Conservation (phyloP, 805 yeast genomes). For the Babjeviella inositovora region DNA sequence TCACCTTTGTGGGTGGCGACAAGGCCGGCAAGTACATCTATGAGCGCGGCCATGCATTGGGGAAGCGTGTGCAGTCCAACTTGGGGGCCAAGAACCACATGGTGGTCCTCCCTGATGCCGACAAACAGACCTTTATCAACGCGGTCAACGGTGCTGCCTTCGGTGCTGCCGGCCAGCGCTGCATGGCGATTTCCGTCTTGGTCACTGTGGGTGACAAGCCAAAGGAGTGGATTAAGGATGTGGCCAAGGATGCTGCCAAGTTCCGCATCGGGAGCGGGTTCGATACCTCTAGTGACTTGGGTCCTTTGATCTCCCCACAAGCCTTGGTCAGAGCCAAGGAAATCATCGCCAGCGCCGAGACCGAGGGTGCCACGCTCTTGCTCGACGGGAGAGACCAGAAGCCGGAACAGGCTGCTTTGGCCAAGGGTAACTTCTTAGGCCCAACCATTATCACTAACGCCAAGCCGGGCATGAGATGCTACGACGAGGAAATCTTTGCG, state of each 20-base stretch:
- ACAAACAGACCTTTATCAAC: slow-evolving; percentile 43
- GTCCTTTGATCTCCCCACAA: slow-evolving; percentile 56
- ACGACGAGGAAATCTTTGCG: slow-evolving; percentile 66
- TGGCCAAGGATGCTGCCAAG: slow-evolving; percentile 36
- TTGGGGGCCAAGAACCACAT: slow-evolving; percentile 73
- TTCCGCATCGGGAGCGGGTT: slow-evolving; percentile 56
- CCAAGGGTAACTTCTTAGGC: slow-evolving; percentile 53
- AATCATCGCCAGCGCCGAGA: slow-evolving; percentile 37
- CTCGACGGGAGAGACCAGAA: slow-evolving; percentile 46
- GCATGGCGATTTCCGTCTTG: slow-evolving; percentile 64
- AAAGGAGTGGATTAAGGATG: slow-evolving; percentile 44
- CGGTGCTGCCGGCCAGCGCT: slow-evolving; percentile 78
- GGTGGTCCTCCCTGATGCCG: slow-evolving; percentile 59
- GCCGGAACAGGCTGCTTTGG: slow-evolving; percentile 19
- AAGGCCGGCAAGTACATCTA: slow-evolving; percentile 65
- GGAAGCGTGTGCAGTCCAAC: slow-evolving; percentile 66
- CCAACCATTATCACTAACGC: slow-evolving; percentile 51
- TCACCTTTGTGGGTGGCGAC: slow-evolving; percentile 70
- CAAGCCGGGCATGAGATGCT: slow-evolving; percentile 55
- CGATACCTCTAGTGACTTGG: slow-evolving; percentile 43
- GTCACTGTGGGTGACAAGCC: slow-evolving; percentile 53
- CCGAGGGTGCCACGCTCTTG: slow-evolving; percentile 43
- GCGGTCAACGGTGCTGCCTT: slow-evolving; percentile 64
- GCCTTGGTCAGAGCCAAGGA: slow-evolving; percentile 35
- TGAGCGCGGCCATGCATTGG: slow-evolving; percentile 45